phyloP scores from a whole-genome alignment of 2,329 filamentous ascomycete species.

The Colletotrichum trifolii region DNA sequence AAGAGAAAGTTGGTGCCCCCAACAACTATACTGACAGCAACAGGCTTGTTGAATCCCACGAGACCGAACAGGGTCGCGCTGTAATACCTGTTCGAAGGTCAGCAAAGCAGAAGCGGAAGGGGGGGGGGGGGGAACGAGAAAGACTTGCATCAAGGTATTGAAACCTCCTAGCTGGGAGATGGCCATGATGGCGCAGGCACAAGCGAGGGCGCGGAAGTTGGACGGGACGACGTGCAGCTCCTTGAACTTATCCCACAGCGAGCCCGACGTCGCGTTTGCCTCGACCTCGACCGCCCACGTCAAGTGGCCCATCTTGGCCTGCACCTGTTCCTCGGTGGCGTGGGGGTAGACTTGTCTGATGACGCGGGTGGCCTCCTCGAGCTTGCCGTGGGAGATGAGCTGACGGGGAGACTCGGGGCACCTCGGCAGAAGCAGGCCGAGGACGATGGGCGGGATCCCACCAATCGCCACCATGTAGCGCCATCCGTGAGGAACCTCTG shows the following conservation, averaged over 20 bases:
- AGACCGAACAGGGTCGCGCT: conserved; percentile 51
- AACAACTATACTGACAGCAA: conserved; percentile 58
- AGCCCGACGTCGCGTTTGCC: conserved; percentile 50
- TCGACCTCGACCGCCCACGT: conserved; percentile 51
- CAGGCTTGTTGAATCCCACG: conserved; percentile 61
- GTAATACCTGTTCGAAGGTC: conserved; percentile 30
- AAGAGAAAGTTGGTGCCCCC: conserved; percentile 62
- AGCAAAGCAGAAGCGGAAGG: too few relatives aligned
- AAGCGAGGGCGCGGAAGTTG: conserved; percentile 57
- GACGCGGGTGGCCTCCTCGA: conserved; percentile 53
- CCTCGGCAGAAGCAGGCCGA: conserved; percentile 55
- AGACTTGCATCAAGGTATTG: conserved; percentile 39
- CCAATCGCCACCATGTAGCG: conserved; percentile 61
- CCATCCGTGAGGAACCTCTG: conserved; percentile 58
- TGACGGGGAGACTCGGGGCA: conserved; percentile 63
- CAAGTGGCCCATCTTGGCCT: conserved; percentile 57
- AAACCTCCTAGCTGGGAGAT: conserved; percentile 61
- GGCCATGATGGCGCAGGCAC: conserved; percentile 62
- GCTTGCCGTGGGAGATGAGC: conserved; percentile 54
- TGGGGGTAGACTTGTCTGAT: conserved; percentile 54
- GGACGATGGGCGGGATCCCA: conserved; percentile 57
- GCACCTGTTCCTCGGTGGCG: conserved; percentile 54
- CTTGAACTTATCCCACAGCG: conserved; percentile 55
- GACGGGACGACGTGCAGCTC: conserved; percentile 57
- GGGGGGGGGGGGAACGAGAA: too few relatives aligned